phyloP scores from a whole-genome alignment of 352 stramenopile species.

The Pythium aphanidermatum region DNA sequence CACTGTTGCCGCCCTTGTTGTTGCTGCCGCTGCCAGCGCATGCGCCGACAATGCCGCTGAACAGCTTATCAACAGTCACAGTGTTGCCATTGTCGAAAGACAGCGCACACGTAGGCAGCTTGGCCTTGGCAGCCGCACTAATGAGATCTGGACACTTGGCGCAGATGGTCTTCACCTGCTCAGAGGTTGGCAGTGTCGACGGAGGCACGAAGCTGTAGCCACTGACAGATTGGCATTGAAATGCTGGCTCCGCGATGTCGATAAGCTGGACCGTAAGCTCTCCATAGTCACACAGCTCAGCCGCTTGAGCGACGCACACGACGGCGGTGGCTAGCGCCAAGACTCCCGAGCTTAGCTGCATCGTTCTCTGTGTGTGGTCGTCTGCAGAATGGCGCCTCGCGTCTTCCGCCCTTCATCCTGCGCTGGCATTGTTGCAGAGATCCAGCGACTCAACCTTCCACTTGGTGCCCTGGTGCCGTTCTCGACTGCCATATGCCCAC shows the following conservation, averaged over 20 bases:
- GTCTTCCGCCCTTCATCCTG: not conserved
- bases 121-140: not conserved
- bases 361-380: not conserved
- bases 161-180: constrained; percentile 13
- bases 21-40: no score
- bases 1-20: no score
- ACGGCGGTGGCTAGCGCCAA: not conserved
- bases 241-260: constrained; percentile 14
- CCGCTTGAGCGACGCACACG: not conserved
- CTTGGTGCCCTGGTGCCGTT: no score
- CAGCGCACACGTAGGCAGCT: constrained; percentile 9
- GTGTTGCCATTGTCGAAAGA: constrained; percentile 13
- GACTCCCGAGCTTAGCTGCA: not conserved
- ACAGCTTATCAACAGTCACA: constrained; percentile 11
- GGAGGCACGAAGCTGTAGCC: constrained; percentile 19
- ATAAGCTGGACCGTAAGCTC: constrained; percentile 13
- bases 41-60: constrained; percentile 8
- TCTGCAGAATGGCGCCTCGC: not conserved
- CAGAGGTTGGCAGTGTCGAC: constrained; percentile 9
- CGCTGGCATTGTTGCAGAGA: no score
- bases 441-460: no score
- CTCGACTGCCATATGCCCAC: no score
- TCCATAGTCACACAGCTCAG: constrained; percentile 9
- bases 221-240: constrained; percentile 20
- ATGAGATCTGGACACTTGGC: constrained; percentile 10